Base-by-base conservation (phyloP, 1,284 basidiomycete species). In the Cryptococcus floricola region DNA sequence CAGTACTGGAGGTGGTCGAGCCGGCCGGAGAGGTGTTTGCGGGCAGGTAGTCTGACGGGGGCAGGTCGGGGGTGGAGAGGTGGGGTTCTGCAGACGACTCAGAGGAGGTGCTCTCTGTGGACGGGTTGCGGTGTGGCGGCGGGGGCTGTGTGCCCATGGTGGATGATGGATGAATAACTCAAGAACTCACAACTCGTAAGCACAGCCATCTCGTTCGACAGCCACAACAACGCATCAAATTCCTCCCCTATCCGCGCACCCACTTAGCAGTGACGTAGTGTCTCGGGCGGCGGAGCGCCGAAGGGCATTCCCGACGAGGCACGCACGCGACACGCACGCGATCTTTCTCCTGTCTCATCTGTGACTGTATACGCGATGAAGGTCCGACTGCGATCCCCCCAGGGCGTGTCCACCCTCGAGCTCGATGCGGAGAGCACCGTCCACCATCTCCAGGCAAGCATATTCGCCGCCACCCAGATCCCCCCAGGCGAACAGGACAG, bases 401-500 rank as follows among this genome's bases (percentile, higher is more conserved):
- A 85, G 54, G 91, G 91, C 27, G 83, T 87, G n/a, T 80, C 85
- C 4, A 91, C 89, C 48, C 76, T 91, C 47, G 84, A 89, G 54
- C 64, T 83, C 50, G 83, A 84, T 27, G 75, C 74, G 3, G 64
- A 68, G 2, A 72, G 74, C 14, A 82, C 83, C 2, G 84, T 91
- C 2, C 82, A 81, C 54, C 85, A 89, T 63, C 80, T 92, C 0
- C 85, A 87, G 67, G 85, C 87, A 56, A 78, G 85, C 60, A 87
- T 92, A 61, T 85, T 81, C 61, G 76, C 80, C 1, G 76, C 78
- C 0, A 85, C 87, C 4, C 82, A 87, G 57, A 90, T 93, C 48
- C 80, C 83, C 13, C 87, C 88, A 0, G 84, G 84, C 10, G 83
- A 83, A 52, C 91, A 92, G 79, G 85, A 85, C 61, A 75, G 90